Evolutionary conservation across 2,329 filamentous ascomycete genomes (phyloP), one percentile per base, ranked within the genome.

Genomic region (Drechmeria coniospora): DNA sequence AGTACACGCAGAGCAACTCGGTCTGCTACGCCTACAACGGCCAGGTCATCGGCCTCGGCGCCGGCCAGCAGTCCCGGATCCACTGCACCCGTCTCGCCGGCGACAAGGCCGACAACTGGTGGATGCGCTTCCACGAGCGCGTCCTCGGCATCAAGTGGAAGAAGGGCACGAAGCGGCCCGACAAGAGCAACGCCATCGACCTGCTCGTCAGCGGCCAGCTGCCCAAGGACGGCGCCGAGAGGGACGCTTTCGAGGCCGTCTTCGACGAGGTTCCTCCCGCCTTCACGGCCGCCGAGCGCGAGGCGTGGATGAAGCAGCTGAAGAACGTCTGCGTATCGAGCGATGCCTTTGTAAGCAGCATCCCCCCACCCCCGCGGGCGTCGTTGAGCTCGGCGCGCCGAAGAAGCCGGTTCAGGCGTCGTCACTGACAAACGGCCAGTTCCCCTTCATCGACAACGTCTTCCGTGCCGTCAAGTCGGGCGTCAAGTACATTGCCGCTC

Each of bases 41-140:
- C 26, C 90, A 95, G 58, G 70, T 95, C 44, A 69, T 98, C 43
- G 90, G 90, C 39, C 74, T 98, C 31, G 90, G 90, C 39, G 90
- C 90, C 30, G 90, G 90, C 34, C 90, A 98, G 58, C 90, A 98
- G 61, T 92, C 82, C 36, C 79, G 90, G 42, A 98, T 98, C 44
- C 90, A 98, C 68, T 98, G 90, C 72, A 98, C 90, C 23, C 79
- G 90, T 40, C 73, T 98, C 28, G 90, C 90, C 8, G 90, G 90
- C 34, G 87, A 95, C 65, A 98, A 98, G 68, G 83, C 86, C 26
- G 90, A 98, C 58, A 94, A 92, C 67, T 95, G 87, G 87, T 98
- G 87, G 90, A 79, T 98, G 67, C 80, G 90, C 46, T 95, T 95
- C 74, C 81, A 94, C 63, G 77, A 82, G 42, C 78, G 82, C 29